Base-by-base conservation (phyloP, 2,329 filamentous ascomycete genomes). In the Alternaria panax region DNA sequence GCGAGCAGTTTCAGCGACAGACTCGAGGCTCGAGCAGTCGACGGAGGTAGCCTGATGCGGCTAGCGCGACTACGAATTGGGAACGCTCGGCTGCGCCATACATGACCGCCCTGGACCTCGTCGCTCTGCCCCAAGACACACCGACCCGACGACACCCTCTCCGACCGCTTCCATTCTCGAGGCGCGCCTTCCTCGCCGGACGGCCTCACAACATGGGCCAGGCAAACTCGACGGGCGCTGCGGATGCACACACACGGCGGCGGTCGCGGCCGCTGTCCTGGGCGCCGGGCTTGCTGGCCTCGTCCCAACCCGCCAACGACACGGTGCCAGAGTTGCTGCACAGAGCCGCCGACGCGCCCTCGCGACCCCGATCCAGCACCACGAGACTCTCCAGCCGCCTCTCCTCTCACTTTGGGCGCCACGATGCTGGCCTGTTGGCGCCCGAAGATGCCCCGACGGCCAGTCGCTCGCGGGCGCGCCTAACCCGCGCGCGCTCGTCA, bases 131-230 rank as follows among this genome's bases (percentile, higher is more conserved):
- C 40, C 45, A 28, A 48, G 30, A 59, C 59, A 34, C 55, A 47
- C 51, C 60, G 48, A 56, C 59, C 38, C 54, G 41, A 57, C 58
- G 41, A 28, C 54, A 41, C 50, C 47, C 30, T 55, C 36, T 20
- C 45, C 52, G 51, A 54, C 25, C 40, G 22, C 30, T 28, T 57
- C 53, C 32, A 45, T 46, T 54, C 47, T 34, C 47, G 57, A 58
- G 62, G 69, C 63, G 61, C 63, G 64, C 60, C 66, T 70, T 65
- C 58, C 54, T 62, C 57, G 64, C 69, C 65, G 69, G 65, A 64
- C 62, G 69, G 63, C 72, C 67, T 66, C 66, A 54, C 57, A 69
- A 57, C 51, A 80, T 80, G 78, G 78, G 78, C 59, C 77, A 78
- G 71, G 72, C 73, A 64, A 73, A 68, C 64, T 79, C 78, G 22